Evolutionary conservation across 2,329 filamentous ascomycete genomes (phyloP), one percentile per base, ranked within the genome.

Genomic region (Ciborinia camelliae): DNA sequence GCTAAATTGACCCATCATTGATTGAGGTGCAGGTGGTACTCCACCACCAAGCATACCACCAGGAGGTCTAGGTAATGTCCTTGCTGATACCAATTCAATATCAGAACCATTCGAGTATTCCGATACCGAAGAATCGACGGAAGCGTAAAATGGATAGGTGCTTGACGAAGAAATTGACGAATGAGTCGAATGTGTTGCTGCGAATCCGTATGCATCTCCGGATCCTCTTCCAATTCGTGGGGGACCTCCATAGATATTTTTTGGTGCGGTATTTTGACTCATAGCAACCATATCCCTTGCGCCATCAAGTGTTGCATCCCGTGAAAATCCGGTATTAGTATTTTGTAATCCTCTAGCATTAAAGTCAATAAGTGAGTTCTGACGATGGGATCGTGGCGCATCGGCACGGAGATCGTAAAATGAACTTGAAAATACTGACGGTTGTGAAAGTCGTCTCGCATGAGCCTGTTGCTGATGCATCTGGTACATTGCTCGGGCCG

Each of bases 1-100:
- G 79, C 91, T 97, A 80, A 98, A 98, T 73, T 96, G 93, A 61
- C 92, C 88, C 95, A 99, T 99, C 92, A 99, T 97, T 0, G 93
- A 96, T 75, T 96, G 91, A 1, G 92, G 93, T 23, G 92, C 92
- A 1, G 92, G 92, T 1, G 92, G 91, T 30, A 73, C 39, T 88
- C 83, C 68, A 82, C 84, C 65, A 83, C 86, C 51, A 80, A 89
- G 75, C 18, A 90, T 79, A 45, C 85, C 88, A 32, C 87, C 87
- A 0, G 92, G 91, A 0, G 92, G 91, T 62, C 91, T 84, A 1
- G 93, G 92, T 2, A 97, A 81, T n/a, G 91, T 94, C 71, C 93
- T 85, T 59, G 91, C 92, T 45, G 86, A 84, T 63, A 91, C 84
- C 6, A 89, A 87, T 74, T 94, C 92, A 65, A 96, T 91, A 67